These are phyloP conservation scores for Penicillium manginii DNA, from an alignment of 495 filamentous ascomycete genomes.

Conservation along the genomic window DNA sequence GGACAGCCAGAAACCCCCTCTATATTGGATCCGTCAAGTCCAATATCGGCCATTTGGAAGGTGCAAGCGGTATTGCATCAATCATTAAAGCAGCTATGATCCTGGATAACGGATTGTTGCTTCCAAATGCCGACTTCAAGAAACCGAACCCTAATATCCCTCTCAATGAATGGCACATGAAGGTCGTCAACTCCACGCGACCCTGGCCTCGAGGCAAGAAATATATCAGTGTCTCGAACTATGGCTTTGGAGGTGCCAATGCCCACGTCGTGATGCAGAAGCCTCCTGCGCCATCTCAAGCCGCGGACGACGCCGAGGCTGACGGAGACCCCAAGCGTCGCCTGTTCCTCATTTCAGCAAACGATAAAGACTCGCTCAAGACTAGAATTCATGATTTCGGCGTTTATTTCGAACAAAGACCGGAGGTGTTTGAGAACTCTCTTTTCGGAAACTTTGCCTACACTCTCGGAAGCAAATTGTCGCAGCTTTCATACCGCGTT, in stretches of 20 bases:
- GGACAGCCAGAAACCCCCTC: constrained; percentile 35
- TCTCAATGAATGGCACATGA: constrained; percentile 32
- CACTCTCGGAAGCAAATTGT: constrained; percentile 33
- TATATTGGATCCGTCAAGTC: constrained; percentile 43
- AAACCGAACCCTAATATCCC: constrained; percentile 40
- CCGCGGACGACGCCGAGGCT: constrained; percentile 15
- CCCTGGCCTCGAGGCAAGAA: constrained; percentile 38
- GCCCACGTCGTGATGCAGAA: constrained; percentile 57
- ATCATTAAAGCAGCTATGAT: constrained; percentile 63
- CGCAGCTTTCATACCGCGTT: constrained; percentile 31
- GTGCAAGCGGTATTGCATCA: constrained; percentile 59
- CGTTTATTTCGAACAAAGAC: constrained; percentile 36
- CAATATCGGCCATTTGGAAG: constrained; percentile 59
- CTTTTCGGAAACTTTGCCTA: constrained; percentile 35
- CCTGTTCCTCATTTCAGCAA: constrained; percentile 35
- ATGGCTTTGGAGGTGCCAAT: constrained; percentile 68
- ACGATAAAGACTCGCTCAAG: constrained; percentile 33
- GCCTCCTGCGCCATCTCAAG: constrained; percentile 17
- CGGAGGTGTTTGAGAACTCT: constrained; percentile 35
- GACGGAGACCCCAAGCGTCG: constrained; percentile 30
- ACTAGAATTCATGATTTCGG: constrained; percentile 31
- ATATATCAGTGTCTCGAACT: constrained; percentile 56
- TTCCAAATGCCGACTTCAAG: constrained; percentile 42
- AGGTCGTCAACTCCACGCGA: constrained; percentile 19
- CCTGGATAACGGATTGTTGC: constrained; percentile 54